A percentile compares a stretch with the other conserved stretches of the same genome.
These are phyloP conservation scores for Xylariaceae sp. DNA, from an alignment of 2,329 filamentous ascomycete genomes.

Conservation along the genomic window DNA sequence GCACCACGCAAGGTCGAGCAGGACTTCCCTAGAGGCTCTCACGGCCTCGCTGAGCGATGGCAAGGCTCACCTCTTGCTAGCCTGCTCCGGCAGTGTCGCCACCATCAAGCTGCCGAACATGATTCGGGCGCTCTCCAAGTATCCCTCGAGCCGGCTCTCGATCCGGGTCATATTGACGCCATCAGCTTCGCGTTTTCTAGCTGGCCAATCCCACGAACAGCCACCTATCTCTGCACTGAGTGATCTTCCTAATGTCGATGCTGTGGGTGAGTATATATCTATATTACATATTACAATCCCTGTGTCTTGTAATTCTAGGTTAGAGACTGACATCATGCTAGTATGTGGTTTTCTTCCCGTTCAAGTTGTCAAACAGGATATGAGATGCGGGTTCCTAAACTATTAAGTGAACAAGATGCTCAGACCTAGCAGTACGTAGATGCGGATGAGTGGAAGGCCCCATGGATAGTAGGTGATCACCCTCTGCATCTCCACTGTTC, in stretches of 20 bases:
- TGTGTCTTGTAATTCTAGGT: neutral
- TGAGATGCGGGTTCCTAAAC: neutral
- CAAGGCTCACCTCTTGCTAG: conserved; percentile 68
- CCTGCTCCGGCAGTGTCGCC: conserved; percentile 75
- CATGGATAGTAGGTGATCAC: conserved; percentile 63
- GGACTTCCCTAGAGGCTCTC: conserved; percentile 36
- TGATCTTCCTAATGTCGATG: conserved; percentile 74
- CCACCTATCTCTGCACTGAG: conserved; percentile 67
- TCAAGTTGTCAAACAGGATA: neutral
- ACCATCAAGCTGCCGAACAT: conserved; percentile 83
- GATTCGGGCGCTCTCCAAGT: conserved; percentile 58
- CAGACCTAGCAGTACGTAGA: conserved; percentile 64
- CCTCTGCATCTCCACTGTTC: neutral
- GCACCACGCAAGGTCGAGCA: conserved; percentile 32
- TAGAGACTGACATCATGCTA: neutral
- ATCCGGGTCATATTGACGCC: conserved; percentile 85
- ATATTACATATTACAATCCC: neutral
- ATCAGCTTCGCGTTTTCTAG: conserved; percentile 76
- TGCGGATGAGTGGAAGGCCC: conserved; percentile 80
- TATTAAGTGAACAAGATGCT: conserved; percentile 5
- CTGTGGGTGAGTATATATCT: conserved; percentile 49
- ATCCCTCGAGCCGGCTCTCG: conserved; percentile 59
- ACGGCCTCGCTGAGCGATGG: conserved; percentile 50
- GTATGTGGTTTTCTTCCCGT: conserved; percentile 12
- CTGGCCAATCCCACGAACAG: conserved; percentile 77